These are phyloP conservation scores for Eimeria tenella DNA, from an alignment of 169 alveolate genomes.

Conservation along the genomic window DNA sequence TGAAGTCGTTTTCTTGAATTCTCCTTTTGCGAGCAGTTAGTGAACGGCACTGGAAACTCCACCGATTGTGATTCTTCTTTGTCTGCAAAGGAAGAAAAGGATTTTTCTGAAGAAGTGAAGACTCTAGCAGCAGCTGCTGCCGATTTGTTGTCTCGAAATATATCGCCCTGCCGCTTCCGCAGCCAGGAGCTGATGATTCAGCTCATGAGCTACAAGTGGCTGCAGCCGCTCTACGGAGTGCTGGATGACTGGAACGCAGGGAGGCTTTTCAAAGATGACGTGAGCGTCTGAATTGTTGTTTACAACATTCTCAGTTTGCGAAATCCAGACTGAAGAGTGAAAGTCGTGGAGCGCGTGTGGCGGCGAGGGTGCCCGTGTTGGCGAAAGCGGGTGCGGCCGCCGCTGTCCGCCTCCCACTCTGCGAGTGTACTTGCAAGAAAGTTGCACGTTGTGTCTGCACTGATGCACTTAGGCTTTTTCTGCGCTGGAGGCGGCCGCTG, in stretches of 20 bases:
- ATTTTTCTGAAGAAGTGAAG: not conserved
- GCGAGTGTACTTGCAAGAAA: not conserved
- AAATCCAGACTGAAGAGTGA: no score
- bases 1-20: no score
- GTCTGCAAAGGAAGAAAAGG: not conserved
- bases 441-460: not conserved
- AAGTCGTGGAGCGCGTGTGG: no score
- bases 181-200: slow-evolving; percentile 68
- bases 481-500: not conserved
- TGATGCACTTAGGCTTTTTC: not conserved
- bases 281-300: not conserved
- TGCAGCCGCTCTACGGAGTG: slow-evolving; percentile 20
- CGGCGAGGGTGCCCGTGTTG: no score
- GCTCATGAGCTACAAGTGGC: slow-evolving; percentile 54
- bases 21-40: no score
- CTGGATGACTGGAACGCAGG: slow-evolving; percentile 77
- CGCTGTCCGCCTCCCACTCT: not conserved
- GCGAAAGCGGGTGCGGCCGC: no score
- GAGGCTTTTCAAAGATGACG: slow-evolving; percentile 28
- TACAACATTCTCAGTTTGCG: no score
- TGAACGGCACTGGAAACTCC: no score
- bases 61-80: not conserved
- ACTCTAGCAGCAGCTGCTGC: not conserved
- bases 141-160: not conserved
- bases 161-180: slow-evolving; percentile 49